Evolutionary conservation across 2,329 filamentous ascomycete species (phyloP).

Genomic region (Aspergillus bombycis): DNA sequence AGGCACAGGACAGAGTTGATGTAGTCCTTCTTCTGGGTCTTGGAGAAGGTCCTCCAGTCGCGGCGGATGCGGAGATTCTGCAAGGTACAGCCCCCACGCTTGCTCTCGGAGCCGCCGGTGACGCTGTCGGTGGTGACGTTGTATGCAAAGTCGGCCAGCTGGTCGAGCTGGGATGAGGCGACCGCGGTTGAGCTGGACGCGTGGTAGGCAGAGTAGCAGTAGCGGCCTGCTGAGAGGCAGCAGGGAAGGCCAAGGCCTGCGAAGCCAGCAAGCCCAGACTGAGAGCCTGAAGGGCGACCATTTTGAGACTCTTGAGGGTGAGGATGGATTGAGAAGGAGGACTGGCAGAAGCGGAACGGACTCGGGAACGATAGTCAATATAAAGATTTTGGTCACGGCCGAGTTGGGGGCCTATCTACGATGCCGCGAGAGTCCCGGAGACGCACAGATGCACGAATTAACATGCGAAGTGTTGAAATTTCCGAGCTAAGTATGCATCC

Average conservation of each 20-base stretch:
- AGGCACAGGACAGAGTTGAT: conserved; percentile 53
- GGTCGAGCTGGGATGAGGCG: conserved; percentile 20
- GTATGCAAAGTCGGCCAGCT: conserved; percentile 20
- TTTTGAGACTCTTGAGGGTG: conserved; percentile 1
- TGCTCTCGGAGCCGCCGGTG: not conserved
- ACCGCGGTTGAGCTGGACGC: conserved; percentile 12
- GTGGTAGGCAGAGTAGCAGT: conserved; percentile 5
- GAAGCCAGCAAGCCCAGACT: conserved; percentile 18
- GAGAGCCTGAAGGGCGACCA: conserved; percentile 21
- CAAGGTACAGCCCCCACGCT: conserved; percentile 17
- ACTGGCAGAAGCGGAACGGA: not conserved
- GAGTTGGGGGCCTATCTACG: not conserved
- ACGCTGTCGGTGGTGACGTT: conserved; percentile 14
- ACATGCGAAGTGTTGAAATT: not conserved
- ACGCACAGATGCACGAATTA: not conserved
- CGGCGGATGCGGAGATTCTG: conserved; percentile 27
- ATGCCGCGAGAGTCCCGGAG: not conserved
- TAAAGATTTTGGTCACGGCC: not conserved
- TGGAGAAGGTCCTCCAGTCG: conserved; percentile 37
- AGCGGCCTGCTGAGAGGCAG: conserved; percentile 6
- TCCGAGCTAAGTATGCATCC: not conserved
- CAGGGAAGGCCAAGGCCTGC: conserved; percentile 20
- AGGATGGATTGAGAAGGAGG: not conserved
- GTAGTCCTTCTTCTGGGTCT: conserved; percentile 43
- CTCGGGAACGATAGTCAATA: conserved; percentile 3